Percentiles rank a stretch among this genome's conserved stretches.
Evolutionary conservation across 495 filamentous ascomycete species (phyloP).

Genomic region (Trichocladium antarcticum): DNA sequence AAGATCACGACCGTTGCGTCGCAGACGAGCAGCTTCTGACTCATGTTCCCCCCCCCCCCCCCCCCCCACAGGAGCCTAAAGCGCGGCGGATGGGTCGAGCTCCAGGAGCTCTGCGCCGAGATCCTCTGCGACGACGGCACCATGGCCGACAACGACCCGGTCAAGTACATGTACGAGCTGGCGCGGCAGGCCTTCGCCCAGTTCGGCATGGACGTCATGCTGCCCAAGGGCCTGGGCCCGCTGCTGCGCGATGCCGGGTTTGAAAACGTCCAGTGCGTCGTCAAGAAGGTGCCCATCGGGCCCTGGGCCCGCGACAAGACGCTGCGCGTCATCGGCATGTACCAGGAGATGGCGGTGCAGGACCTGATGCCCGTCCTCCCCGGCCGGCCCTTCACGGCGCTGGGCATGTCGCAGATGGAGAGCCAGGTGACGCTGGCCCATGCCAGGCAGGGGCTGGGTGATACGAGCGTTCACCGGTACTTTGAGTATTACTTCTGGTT

Average conservation of each 20-base stretch:
- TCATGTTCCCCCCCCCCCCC: no score
- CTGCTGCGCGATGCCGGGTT: constrained; percentile 41
- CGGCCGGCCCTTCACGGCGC: no score
- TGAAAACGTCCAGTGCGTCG: constrained; percentile 41
- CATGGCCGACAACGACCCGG: constrained; percentile 19
- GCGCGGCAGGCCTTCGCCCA: background rate
- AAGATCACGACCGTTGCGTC: no score
- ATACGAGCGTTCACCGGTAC: no score
- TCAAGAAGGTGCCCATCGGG: constrained; percentile 45
- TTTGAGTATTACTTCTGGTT: no score
- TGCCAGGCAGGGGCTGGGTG: no score
- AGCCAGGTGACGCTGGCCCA: no score
- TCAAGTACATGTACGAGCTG: constrained; percentile 25
- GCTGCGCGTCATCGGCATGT: constrained; percentile 45
- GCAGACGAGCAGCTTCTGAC: background rate
- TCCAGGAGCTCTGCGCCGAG: constrained; percentile 33
- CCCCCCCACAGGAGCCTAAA: constrained; percentile 22
- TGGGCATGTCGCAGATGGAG: no score
- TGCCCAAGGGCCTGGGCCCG: no score
- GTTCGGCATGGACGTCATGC: no score
- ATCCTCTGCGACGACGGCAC: constrained; percentile 32
- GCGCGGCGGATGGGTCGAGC: constrained; percentile 32
- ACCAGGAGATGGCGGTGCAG: constrained; percentile 14
- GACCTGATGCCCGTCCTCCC: no score
- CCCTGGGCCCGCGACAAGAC: constrained; percentile 45